phyloP scores from a whole-genome alignment of 2,329 filamentous ascomycete species.

The Aspergillus japonicus region DNA sequence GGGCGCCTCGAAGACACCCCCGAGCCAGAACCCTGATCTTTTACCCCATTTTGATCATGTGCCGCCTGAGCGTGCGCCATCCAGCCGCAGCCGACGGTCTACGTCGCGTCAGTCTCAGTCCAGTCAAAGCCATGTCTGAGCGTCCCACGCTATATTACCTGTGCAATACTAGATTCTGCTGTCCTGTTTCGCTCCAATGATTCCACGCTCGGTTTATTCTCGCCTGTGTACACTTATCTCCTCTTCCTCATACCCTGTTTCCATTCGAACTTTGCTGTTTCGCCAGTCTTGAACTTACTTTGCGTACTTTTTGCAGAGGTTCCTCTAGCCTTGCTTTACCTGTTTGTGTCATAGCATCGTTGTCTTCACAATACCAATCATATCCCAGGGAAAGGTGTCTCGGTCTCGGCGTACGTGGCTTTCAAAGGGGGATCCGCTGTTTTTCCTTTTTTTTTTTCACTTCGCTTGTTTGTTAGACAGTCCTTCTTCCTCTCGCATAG shows the following conservation, averaged over 20 bases:
- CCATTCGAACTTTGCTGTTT: background rate
- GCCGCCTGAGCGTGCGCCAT: constrained; percentile 34
- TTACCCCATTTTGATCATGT: constrained; percentile 46
- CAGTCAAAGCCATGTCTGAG: constrained; percentile 29
- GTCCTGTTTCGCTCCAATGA: background rate
- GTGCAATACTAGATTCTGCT: background rate
- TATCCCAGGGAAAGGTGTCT: background rate
- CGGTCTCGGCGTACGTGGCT: background rate
- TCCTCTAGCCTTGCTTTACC: background rate
- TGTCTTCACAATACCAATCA: background rate
- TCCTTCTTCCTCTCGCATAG: background rate
- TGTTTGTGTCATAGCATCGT: background rate
- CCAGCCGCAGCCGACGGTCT: constrained; percentile 37
- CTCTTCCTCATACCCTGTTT: background rate
- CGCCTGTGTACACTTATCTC: background rate
- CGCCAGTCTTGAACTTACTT: background rate
- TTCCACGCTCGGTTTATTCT: background rate
- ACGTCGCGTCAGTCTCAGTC: constrained; percentile 39
- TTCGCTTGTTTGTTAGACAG: background rate
- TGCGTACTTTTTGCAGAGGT: background rate
- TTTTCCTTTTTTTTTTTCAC: background rate
- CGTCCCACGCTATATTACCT: background rate
- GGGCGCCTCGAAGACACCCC: constrained; percentile 38
- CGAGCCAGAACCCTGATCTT: constrained; percentile 49
- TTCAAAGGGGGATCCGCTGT: background rate